Evolutionary conservation across 1,284 basidiomycete species (phyloP), one percentile per base, ranked within the genome.

Genomic region (Ustilago sp.): DNA sequence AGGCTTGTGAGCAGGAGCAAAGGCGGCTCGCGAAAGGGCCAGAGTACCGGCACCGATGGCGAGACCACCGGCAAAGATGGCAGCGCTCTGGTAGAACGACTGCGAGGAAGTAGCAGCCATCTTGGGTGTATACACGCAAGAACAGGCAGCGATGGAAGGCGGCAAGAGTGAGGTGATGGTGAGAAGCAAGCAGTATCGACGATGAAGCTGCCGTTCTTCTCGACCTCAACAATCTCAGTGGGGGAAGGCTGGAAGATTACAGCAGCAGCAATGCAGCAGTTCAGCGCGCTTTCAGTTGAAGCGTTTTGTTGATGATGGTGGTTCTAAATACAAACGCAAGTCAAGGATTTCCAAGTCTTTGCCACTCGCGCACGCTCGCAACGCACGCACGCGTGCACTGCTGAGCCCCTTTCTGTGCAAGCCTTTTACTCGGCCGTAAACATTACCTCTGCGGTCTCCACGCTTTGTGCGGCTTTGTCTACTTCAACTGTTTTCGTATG

Each of bases 61-160:
- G 52, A 83, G 77, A 63, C 82, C 82, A 67, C 82, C 82, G 31
- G 82, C 82, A 50, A 83, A 83, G 71, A 81, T 80, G 70, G 77
- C 79, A 19, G 80, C 80, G 75, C 70, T 77, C 63, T 74, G 71
- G 47, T 77, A 77, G 70, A 77, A 71, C 67, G 75, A 70, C 70
- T 74, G 75, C 59, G 69, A 71, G 39, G 69, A 66, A 8, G 70
- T 69, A 35, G 75, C 75, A 73, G 71, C 75, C 65, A 71, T 71
- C 74, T 62, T 74, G 52, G 34, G 51, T 50, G 51, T 63, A 39
- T 54, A 28, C 56, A 68, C 61, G 57, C 60, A 52, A 63, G 61
- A 11, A 15, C 15, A 56, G 56, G 64, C 48, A 39, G 50, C 43
- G n/a, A 19, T 38, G 11, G 15, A 17, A 45, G 41, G 48, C 8